Percentiles rank a stretch among this genome's conserved stretches.
phyloP scores from a whole-genome alignment of 768 basidiomycete species.

The Gloeophyllum trabeum region DNA sequence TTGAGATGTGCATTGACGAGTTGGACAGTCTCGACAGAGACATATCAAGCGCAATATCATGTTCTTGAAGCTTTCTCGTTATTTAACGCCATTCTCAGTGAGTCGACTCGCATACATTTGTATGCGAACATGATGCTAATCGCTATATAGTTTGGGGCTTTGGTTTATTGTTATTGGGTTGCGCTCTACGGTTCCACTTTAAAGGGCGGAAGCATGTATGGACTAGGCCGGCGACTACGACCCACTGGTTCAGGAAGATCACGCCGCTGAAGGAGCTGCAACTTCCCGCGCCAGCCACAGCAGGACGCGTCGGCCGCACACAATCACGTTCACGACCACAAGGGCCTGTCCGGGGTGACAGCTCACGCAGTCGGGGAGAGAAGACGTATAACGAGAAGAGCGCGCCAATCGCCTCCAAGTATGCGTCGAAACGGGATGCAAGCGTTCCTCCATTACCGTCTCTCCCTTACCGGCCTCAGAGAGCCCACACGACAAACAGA shows the following conservation, averaged over 20 bases:
- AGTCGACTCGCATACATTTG: conserved; percentile 13
- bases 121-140: conserved; percentile 3
- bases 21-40: conserved; percentile 63
- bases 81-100: conserved; percentile 64
- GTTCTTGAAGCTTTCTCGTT: conserved; percentile 74
- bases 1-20: background rate
- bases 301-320: no score
- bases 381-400: conserved; percentile 11
- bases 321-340: no score
- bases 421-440: no score
- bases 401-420: conserved; percentile 5
- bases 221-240: conserved; percentile 58
- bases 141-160: conserved; percentile 33
- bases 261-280: conserved; percentile 20
- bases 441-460: no score
- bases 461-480: no score
- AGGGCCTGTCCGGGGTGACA: no score
- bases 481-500: no score
- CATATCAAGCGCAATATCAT: conserved; percentile 82
- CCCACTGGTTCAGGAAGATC: conserved; percentile 51
- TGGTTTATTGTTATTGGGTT: conserved; percentile 30
- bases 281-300: conserved; percentile 27
- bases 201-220: conserved; percentile 43
- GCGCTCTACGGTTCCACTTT: conserved; percentile 30
- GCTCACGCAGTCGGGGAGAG: no score